Percentiles rank a stretch among this genome's conserved stretches.
These are phyloP conservation scores for Blepharisma stoltei DNA, from an alignment of 73 alveolate species.

Conservation along the genomic window DNA sequence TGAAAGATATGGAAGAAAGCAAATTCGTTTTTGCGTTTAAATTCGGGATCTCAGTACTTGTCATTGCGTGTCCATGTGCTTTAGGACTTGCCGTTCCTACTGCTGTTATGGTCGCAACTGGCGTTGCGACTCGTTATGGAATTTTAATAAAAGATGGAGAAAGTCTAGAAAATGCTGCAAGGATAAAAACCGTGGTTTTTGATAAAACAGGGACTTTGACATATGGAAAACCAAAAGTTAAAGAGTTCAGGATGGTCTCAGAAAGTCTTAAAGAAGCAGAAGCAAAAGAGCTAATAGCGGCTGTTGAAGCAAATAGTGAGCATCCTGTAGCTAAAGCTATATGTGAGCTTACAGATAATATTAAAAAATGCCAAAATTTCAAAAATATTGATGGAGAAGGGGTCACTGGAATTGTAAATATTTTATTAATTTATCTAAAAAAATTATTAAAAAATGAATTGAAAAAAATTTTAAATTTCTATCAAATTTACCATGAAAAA, in stretches of 20 bases:
- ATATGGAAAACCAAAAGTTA: constrained; percentile 59
- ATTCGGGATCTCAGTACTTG: constrained; percentile 63
- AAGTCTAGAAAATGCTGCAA: constrained; percentile 65
- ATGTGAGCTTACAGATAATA: constrained; percentile 17
- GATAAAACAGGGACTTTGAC: constrained; percentile 97
- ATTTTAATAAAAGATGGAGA: constrained; percentile 86
- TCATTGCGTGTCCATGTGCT: constrained; percentile 98
- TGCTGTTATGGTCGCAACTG: constrained; percentile 95
- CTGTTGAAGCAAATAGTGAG: constrained; percentile 47
- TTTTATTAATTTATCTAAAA: too few relatives aligned
- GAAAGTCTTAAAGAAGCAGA: constrained; percentile 39
- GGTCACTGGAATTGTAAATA: constrained; percentile 38
- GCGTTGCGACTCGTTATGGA: constrained; percentile 83
- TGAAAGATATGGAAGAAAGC: constrained; percentile 40
- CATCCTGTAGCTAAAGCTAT: constrained; percentile 77
- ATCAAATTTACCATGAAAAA: too few relatives aligned
- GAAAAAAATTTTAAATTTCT: too few relatives aligned
- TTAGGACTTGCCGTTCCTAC: constrained; percentile 98
- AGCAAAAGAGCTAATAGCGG: constrained; percentile 33
- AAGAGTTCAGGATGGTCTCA: constrained; percentile 38
- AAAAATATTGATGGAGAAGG: constrained; percentile 72
- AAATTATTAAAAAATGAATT: too few relatives aligned
- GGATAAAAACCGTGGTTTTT: constrained; percentile 73
- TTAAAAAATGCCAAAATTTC: constrained; percentile 34
- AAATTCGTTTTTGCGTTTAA: constrained; percentile 52